Conservation (phyloP, 2,329 filamentous ascomycete species). For the Aurifilum marmelostoma region DNA sequence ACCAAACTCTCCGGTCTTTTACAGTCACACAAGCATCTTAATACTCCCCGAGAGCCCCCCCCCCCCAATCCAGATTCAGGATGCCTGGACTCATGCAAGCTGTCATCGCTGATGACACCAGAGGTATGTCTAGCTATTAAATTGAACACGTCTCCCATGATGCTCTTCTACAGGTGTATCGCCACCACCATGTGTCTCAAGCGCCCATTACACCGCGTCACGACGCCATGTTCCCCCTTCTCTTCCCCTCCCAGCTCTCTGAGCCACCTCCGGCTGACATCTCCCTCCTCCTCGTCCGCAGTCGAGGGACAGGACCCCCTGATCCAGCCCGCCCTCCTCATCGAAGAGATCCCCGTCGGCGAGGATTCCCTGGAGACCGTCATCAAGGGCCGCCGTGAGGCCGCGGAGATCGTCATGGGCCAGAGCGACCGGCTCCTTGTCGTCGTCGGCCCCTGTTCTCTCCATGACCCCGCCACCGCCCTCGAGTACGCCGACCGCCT, state of each 20-base stretch:
- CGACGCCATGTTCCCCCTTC: neutral
- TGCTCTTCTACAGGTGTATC: neutral
- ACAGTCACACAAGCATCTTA: constrained; percentile 17
- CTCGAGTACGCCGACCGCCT: constrained; percentile 86
- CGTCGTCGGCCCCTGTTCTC: constrained; percentile 93
- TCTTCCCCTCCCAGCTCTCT: neutral
- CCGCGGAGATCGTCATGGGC: constrained; percentile 76
- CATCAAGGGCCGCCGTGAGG: constrained; percentile 69
- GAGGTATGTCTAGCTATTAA: constrained; percentile 36
- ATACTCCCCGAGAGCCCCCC: constrained; percentile 15
- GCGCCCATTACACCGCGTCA: too few species aligned
- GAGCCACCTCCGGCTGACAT: constrained; percentile 33
- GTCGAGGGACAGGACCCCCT: constrained; percentile 93
- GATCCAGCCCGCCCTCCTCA: constrained; percentile 84
- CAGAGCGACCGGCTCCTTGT: constrained; percentile 87
- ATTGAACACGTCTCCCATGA: neutral
- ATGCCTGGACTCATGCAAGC: constrained; percentile 47
- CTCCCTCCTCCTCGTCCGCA: constrained; percentile 43
- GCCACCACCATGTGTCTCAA: neutral
- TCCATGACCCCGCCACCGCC: constrained; percentile 88
- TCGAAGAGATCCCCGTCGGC: constrained; percentile 79
- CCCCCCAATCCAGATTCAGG: constrained; percentile 30
- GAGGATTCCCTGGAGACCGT: constrained; percentile 67
- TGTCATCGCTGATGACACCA: constrained; percentile 49
- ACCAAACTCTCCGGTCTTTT: constrained; percentile 1